Base-by-base conservation (phyloP, 192 early-diverging fungal species). In the Entomortierella chlamydospora region DNA sequence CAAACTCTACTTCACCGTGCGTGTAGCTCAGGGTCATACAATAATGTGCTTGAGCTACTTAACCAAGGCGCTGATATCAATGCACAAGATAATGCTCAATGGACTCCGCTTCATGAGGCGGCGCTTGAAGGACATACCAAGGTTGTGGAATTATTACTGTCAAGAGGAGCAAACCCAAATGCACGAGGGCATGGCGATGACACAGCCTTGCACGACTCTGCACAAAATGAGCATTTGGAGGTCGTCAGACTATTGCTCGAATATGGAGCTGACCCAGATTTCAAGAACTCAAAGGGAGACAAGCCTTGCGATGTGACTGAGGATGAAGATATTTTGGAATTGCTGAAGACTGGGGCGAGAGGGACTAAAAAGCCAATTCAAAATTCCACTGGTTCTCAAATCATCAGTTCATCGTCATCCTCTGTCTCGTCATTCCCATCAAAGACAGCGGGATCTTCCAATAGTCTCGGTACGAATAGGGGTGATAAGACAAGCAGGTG, bases 171-270 rank as follows among this genome's bases (percentile, higher is more conserved):
- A 17, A 79, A 90, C 29, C 81, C 88, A 33, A 85, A 88, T 52
- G 87, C 84, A 4, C 68, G 82, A 22, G 92, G 90, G 15, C 82
- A 88, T 49, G 86, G 87, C 13, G 83, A 84, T 20, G 82, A 88
- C 47, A 92, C 91, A 6, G 87, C 90, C 6, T 70, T 93, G 23
- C 92, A 93, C 54, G 85, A 91, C 26, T 91, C 92, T 10, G 86
- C 90, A 25, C 82, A 89, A 23, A 85, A 88, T 50, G 87, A 85
- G 2, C 85, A 89, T 49, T 73, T 58, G 25, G 70, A 76, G 28
- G 73, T 89, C 25, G 84, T 89, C 6, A 56, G 55, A 17, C 56
- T 82, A 30, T 60, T 89, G 17, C 70, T 89, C 17, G 81, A 84
- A 41, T 72, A 77, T 50, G 85, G 85, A 29, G 86, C 88, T 2